Evolutionary conservation across 495 filamentous ascomycete genomes (phyloP).

Genomic region (Tuber indicum): DNA sequence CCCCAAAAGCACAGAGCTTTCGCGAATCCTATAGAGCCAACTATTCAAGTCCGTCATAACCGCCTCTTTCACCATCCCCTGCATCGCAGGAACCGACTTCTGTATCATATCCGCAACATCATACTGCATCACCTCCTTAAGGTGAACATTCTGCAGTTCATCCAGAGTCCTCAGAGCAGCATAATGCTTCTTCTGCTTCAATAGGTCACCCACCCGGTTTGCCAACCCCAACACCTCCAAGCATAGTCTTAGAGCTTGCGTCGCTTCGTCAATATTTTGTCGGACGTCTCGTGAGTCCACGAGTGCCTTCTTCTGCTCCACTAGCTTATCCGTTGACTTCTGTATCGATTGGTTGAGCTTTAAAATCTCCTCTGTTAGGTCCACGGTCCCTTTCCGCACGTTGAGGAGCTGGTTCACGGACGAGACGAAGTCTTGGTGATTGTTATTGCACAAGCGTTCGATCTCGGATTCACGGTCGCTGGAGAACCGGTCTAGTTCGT

Average conservation of each 20-base stretch:
- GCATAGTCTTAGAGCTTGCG: conserved; percentile 78
- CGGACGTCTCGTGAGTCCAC: conserved; percentile 85
- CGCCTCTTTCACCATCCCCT: conserved; percentile 85
- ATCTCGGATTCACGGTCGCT: conserved; percentile 84
- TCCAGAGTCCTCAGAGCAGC: conserved; percentile 87
- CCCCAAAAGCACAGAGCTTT: conserved; percentile 88
- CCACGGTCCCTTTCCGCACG: conserved; percentile 80
- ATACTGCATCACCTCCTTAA: conserved; percentile 86
- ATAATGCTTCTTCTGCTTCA: conserved; percentile 90
- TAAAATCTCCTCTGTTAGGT: conserved; percentile 83
- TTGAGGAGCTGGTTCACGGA: conserved; percentile 89
- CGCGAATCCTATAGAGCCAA: conserved; percentile 93
- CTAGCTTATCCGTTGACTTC: conserved; percentile 86
- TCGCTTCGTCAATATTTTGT: conserved; percentile 96
- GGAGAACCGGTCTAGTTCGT: conserved; percentile 71
- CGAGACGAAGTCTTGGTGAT: conserved; percentile 90
- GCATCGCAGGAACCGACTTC: conserved; percentile 84
- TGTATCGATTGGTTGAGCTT: conserved; percentile 91
- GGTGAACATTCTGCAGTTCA: conserved; percentile 91
- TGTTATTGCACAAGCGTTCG: conserved; percentile 86
- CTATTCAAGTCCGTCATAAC: conserved; percentile 97
- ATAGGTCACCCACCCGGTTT: conserved; percentile 87
- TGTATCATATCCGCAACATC: conserved; percentile 95
- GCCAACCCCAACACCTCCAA: conserved; percentile 85
- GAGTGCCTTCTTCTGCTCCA: conserved; percentile 85